Base-by-base conservation (phyloP, 2,329 filamentous ascomycete genomes). In the Scytalidium sp. region DNA sequence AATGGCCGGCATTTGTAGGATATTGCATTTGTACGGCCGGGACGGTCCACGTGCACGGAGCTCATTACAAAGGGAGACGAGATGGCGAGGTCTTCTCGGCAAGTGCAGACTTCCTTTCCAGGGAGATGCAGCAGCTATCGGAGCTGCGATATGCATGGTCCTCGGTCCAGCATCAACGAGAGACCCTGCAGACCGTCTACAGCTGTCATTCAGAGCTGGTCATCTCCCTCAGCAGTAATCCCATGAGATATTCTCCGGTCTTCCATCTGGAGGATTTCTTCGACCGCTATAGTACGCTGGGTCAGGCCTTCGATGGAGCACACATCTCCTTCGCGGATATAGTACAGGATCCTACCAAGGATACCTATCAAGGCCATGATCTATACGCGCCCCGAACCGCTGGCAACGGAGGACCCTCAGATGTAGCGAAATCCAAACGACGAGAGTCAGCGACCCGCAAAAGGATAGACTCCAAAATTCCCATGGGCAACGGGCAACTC, bases 261-360 rank as follows among this genome's bases (percentile, higher is more conserved):
- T 93, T 94, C 61, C 88, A 94, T 53, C 79, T 92, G 13, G 90
- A 94, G 56, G 88, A 94, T 63, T 95, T 95, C 67, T 92, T 94
- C 59, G 88, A 94, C 59, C 79, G 90, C 22, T 96, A 96, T 52
- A 69, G 72, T 1, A 80, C 78, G 50, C 74, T 83, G 41, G 73
- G 75, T 1, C 75, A 78, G 0, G 72, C 72, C 4, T 88, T 94
- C 48, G 88, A 94, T 59, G 82, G 87, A 2, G 84, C 87, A 1
- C 88, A 91, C 61, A 74, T 93, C 32, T 85, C 80, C 15, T 80
- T 94, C 47, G 71, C 80, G 1, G 88, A 93, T 58, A 78, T 87
- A 1, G 67, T 78, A 2, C 69, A 84, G 13, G 85, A 89, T 54
- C 78, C 79, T 41, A 69, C 77, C 2, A 73, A 79, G 13, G 82